A percentile compares a stretch with the other conserved stretches of the same genome.
phyloP scores from a whole-genome alignment of 495 filamentous ascomycete genomes.

The Aspergillus saccharolyticus region DNA sequence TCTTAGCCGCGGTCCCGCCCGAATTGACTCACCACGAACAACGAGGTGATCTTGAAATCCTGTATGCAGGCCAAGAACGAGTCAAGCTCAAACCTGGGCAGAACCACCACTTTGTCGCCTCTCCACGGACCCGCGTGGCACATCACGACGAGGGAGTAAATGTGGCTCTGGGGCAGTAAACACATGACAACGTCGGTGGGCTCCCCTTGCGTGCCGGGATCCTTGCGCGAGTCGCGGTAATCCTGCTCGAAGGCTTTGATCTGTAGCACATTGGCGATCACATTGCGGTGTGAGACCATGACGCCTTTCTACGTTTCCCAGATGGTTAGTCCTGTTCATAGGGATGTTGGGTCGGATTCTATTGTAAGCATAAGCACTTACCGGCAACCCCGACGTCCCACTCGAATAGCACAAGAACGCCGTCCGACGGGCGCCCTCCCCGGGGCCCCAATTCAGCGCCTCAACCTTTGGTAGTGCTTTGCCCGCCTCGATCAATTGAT shows the following conservation, averaged over 20 bases:
- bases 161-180: conserved; percentile 79
- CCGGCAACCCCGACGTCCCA: conserved; percentile 81
- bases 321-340: neutral
- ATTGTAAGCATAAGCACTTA: conserved; percentile 34
- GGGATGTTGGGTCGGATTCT: neutral
- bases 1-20: no score
- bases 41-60: conserved; percentile 61
- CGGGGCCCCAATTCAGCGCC: conserved; percentile 61
- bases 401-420: conserved; percentile 89
- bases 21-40: conserved; percentile 59
- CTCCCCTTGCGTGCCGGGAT: conserved; percentile 28
- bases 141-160: conserved; percentile 77
- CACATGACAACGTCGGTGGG: conserved; percentile 62
- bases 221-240: conserved; percentile 32
- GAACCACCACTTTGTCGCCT: conserved; percentile 72
- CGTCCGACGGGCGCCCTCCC: conserved; percentile 68
- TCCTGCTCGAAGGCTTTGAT: conserved; percentile 51
- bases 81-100: conserved; percentile 78
- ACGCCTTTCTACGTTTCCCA: conserved; percentile 69
- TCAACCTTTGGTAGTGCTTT: conserved; percentile 57
- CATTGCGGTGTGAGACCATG: conserved; percentile 85
- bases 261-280: conserved; percentile 79
- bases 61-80: conserved; percentile 63
- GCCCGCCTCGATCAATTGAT: conserved; percentile 64
- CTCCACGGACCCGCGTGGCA: conserved; percentile 64